Percentiles rank a stretch among this genome's conserved stretches.
Evolutionary conservation across 169 alveolate genomes (phyloP).

Genomic region (Plasmodium vinckei): DNA sequence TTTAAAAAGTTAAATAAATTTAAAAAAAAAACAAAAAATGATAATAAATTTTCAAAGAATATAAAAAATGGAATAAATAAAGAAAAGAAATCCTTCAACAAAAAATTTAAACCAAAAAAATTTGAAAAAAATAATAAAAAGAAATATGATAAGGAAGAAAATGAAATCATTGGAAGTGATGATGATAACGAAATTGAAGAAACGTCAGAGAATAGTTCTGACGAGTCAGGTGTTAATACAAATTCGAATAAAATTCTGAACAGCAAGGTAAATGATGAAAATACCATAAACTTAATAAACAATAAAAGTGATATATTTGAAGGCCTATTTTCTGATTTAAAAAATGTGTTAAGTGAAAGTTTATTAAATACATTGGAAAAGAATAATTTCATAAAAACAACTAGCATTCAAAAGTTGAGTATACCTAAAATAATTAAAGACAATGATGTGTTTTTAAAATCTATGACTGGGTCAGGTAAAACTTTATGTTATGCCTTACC

Average conservation of each 20-base stretch:
- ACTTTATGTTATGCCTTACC: constrained; percentile 96
- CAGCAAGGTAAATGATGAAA: background rate
- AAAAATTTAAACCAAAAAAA: too few species aligned
- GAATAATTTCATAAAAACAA: constrained; percentile 79
- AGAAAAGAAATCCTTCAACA: too few species aligned
- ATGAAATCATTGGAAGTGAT: too few species aligned
- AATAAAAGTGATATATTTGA: constrained; percentile 35
- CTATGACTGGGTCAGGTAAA: constrained; percentile 98
- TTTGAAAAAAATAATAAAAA: too few species aligned
- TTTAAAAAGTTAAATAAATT: too few species aligned
- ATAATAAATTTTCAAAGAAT: too few species aligned
- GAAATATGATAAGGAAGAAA: too few species aligned
- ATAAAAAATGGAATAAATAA: too few species aligned
- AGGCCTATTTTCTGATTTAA: constrained; percentile 61
- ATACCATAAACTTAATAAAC: background rate
- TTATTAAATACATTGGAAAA: constrained; percentile 77
- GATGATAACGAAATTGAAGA: background rate
- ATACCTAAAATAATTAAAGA: constrained; percentile 93
- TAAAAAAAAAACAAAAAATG: too few species aligned
- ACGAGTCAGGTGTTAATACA: background rate
- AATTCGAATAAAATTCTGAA: too few species aligned
- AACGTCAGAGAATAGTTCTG: background rate
- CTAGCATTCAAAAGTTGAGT: constrained; percentile 91
- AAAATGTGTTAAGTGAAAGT: constrained; percentile 28
- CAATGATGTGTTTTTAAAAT: constrained; percentile 93